Percentiles rank a stretch among this genome's conserved stretches.
phyloP scores from a whole-genome alignment of 1,284 basidiomycete genomes.

The Uromyces viciae-fabae region DNA sequence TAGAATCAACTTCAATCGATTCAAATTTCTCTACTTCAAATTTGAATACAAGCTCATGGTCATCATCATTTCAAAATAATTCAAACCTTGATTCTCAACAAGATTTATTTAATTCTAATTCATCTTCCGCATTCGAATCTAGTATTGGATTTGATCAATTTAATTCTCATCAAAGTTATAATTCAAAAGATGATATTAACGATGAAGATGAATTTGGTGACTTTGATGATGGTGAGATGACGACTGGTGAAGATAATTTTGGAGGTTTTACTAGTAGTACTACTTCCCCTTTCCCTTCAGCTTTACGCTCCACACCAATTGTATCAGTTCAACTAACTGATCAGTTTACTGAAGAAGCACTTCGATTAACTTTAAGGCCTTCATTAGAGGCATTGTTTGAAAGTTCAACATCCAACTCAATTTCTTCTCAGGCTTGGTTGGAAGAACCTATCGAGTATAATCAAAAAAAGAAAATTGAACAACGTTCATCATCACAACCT shows the following conservation, averaged over 20 bases:
- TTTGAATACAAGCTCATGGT: background rate
- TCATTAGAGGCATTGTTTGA: conserved; percentile 3
- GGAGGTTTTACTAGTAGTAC: background rate
- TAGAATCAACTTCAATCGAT: conserved; percentile 8
- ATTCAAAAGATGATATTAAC: background rate
- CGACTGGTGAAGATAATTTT: conserved; percentile 10
- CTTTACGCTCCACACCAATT: background rate
- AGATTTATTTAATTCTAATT: background rate
- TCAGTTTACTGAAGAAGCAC: background rate
- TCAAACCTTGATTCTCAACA: background rate
- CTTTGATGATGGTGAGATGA: conserved; percentile 35
- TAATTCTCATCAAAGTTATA: background rate
- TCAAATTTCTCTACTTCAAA: background rate
- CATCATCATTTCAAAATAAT: background rate
- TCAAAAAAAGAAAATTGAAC: background rate
- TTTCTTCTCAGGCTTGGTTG: conserved; percentile 14
- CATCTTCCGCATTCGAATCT: background rate
- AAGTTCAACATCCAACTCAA: background rate
- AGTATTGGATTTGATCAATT: background rate
- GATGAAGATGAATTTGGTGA: conserved; percentile 43
- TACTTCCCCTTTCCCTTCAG: background rate
- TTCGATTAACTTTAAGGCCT: background rate
- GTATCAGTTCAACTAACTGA: conserved; percentile 27
- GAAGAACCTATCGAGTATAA: background rate
- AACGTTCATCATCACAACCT: background rate